Percentiles rank a stretch among this genome's conserved stretches.
These are phyloP conservation scores for Cladosporium sp. DNA, from an alignment of 2,329 filamentous ascomycete species.

Conservation along the genomic window DNA sequence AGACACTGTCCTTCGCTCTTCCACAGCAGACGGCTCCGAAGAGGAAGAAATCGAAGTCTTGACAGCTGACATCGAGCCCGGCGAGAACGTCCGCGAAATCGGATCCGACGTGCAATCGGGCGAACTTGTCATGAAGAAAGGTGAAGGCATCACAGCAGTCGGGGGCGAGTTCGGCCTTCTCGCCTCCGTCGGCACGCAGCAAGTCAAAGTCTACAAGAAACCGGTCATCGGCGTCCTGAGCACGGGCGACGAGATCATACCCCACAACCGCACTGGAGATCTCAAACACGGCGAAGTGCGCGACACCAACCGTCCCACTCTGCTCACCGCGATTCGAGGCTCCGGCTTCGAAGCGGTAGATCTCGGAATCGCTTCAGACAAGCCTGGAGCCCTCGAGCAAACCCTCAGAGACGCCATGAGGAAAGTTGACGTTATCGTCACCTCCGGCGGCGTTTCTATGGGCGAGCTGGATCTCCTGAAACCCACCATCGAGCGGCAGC, in stretches of 20 bases:
- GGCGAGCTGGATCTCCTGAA: conserved; percentile 96
- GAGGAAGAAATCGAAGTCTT: conserved; percentile 86
- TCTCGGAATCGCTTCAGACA: conserved; percentile 77
- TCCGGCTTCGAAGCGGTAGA: conserved; percentile 79
- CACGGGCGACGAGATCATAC: conserved; percentile 90
- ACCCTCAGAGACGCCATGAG: conserved; percentile 71
- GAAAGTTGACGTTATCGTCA: conserved; percentile 76
- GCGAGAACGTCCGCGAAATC: conserved; percentile 87
- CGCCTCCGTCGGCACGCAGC: conserved; percentile 72
- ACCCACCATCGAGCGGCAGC: conserved; percentile 83
- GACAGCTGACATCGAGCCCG: conserved; percentile 66
- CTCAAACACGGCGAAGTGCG: conserved; percentile 80
- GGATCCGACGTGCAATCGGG: conserved; percentile 79
- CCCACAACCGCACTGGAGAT: conserved; percentile 59
- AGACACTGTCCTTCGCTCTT: conserved; percentile 73
- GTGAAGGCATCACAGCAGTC: conserved; percentile 77
- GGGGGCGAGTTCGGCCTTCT: conserved; percentile 91
- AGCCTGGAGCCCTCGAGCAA: conserved; percentile 69
- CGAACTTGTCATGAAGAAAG: conserved; percentile 66
- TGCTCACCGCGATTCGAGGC: conserved; percentile 71
- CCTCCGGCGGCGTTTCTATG: conserved; percentile 94
- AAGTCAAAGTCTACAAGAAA: conserved; percentile 68
- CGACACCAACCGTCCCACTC: conserved; percentile 86
- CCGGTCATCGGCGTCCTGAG: conserved; percentile 84
- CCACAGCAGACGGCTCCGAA: conserved; percentile 75